phyloP scores from a whole-genome alignment of 2,329 filamentous ascomycete species.

The Ascochyta clinopodiicola region DNA sequence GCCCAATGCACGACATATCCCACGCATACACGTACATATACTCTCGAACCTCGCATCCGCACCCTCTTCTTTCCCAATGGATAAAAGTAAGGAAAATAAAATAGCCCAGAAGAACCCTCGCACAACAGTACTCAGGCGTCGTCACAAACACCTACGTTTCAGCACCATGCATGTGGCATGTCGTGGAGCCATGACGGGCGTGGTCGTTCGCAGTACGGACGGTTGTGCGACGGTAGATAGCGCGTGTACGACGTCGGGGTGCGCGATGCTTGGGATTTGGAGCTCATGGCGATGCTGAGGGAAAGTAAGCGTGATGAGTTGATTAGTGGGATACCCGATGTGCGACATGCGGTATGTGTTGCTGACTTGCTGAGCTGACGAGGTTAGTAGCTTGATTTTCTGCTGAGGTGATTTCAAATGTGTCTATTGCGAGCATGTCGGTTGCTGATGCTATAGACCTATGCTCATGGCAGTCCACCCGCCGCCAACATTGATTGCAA shows the following conservation, averaged over 20 bases:
- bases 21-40: too few relatives aligned
- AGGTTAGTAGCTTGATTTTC: not conserved
- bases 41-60: too few relatives aligned
- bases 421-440: slow-evolving; percentile 10
- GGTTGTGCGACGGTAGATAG: not conserved
- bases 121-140: slow-evolving; percentile 7
- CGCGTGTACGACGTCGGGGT: not conserved
- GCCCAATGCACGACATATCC: too few relatives aligned
- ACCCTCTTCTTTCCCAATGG: too few relatives aligned
- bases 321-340: not conserved
- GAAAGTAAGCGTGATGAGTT: not conserved
- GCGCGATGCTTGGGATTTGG: not conserved
- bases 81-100: too few relatives aligned
- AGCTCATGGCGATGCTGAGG: not conserved
- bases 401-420: not conserved
- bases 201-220: slow-evolving; percentile 1
- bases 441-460: slow-evolving; percentile 4
- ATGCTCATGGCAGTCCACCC: slow-evolving; percentile 5
- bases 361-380: not conserved
- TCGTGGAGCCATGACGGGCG: slow-evolving; percentile 20
- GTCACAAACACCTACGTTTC: slow-evolving; percentile 3
- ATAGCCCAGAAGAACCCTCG: not conserved
- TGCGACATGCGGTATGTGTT: not conserved
- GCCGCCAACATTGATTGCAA: not conserved
- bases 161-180: slow-evolving; percentile 3